Evolutionary conservation across 805 yeast genomes (phyloP), one percentile per base, ranked within the genome.

Genomic region (Candida patagonica): DNA sequence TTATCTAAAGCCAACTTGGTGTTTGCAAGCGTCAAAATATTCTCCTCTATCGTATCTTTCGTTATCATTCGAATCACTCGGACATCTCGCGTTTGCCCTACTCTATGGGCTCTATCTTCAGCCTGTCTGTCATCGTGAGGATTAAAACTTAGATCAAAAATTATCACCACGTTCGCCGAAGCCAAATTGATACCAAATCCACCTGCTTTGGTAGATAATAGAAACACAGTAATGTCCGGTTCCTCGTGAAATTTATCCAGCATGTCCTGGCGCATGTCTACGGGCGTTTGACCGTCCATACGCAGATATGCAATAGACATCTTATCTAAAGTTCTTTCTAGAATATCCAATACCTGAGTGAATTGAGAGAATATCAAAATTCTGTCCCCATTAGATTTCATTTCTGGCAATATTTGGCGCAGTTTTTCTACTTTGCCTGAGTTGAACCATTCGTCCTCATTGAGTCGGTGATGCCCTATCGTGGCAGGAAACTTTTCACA

Each of bases 101-200:
- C 96, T 61, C 99, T 74, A 60, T 92, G 99, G 0, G 97, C 95
- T 56, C 99, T 75, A 60, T 92, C 99, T 57, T 94, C 97, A 1
- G 99, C 99, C 64, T 92, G 99, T 56, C 82, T 82, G 56, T 92
- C 99, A 59, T 92, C 98, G 60, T 92, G 98, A 0, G 99, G 99
- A 56, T 92, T 92, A 66, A 92, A 92, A 37, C 94, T 80, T 57
- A 87, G 89, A 57, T 92, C 99, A 56, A 79, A 88, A 24, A 92
- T 83, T 39, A 92, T 70, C 2, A 92, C 98, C 45, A 80, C 76
- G 56, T 86, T 89, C 6, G 99, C 97, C 55, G 95, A 92, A 1
- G 94, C 92, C 52, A 92, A 70, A 55, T 92, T 92, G 62, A 92
- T 92, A 42, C 99, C 99, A 62, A 92, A 92, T 1, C 99, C 99